Evolutionary conservation across 345 rosid species (phyloP), one percentile per base, ranked within the genome.

Genomic region (Bruguiera gymnorhiza): DNA sequence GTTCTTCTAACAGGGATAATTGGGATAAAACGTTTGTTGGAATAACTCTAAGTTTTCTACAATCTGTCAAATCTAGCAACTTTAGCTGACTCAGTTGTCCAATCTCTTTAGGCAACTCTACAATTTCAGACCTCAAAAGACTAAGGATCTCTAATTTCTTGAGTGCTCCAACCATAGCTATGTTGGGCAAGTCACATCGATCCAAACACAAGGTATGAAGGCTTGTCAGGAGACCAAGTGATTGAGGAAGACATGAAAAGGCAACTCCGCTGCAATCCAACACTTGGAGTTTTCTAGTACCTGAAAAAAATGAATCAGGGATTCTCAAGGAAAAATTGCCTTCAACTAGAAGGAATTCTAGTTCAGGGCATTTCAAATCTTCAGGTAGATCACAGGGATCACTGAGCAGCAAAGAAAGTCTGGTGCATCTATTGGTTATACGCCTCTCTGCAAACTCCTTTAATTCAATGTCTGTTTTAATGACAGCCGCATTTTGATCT

Each of bases 1-100:
- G 58, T 52, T 84, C 85, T 69, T 84, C 87, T 43, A 81, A 46
- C 20, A n/a, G 29, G 1, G 75, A 23, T 9, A 84, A 48, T 30
- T 54, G 57, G 70, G 78, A 75, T 13, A 81, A 23, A 24, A 82
- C 59, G 68, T 75, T 68, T 10, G 70, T 62, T 20, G 83, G 79
- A 55, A 84, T 73, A 32, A 58, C 60, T 55, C 71, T 6, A 4
- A 79, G 82, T 7, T 65, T 0, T 24, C n/a, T 3, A 60, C 80
- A 78, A 30, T 60, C 2, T 6, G 57, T 72, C 79, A 83, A 59
- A 64, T 75, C 73, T 29, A 81, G 70, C 21, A 72, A 75, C 27
- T 65, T 43, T 6, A 63, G 6, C 9, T 8, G 32, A 23, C n/a
- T 24, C 54, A 63, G 26, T 63, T 24, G 6, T 9, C 11, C 34